A percentile compares a stretch with the other conserved stretches of the same genome.
phyloP scores from a whole-genome alignment of 2,329 filamentous ascomycete species.

The Clonostachys rosea region DNA sequence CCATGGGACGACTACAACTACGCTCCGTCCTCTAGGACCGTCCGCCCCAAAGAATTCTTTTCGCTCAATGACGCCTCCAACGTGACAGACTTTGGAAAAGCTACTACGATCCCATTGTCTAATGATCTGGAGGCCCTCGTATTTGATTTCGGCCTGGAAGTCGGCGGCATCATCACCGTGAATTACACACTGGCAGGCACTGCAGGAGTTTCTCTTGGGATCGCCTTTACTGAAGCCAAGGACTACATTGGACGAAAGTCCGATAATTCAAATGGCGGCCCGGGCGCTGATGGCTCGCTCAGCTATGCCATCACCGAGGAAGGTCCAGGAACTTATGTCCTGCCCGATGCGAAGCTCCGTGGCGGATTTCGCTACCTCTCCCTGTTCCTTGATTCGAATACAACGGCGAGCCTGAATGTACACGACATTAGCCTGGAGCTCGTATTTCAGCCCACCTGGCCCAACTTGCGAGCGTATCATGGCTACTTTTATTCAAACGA shows the following conservation, averaged over 20 bases:
- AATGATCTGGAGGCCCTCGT: not conserved
- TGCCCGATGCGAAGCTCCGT: not conserved
- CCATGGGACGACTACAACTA: not conserved
- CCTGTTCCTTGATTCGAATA: not conserved
- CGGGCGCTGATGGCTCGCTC: not conserved
- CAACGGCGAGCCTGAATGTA: not conserved
- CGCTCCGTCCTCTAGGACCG: not conserved
- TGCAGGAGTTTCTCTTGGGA: not conserved
- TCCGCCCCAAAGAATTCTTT: not conserved
- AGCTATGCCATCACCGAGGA: not conserved
- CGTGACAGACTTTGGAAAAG: not conserved
- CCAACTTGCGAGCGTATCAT: conserved; percentile 43
- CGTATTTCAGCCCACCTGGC: conserved; percentile 32
- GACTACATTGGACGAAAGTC: not conserved
- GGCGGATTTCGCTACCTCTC: not conserved
- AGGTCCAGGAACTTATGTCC: not conserved
- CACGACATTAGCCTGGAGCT: conserved; percentile 17
- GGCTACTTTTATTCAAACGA: conserved; percentile 48
- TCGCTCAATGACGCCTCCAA: not conserved
- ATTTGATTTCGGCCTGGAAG: not conserved
- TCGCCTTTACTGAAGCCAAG: not conserved
- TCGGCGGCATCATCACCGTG: not conserved
- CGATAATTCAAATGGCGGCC: not conserved
- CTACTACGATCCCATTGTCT: not conserved
- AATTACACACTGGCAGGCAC: not conserved